Evolutionary conservation across 2,329 filamentous ascomycete species (phyloP).

Genomic region (Penicillium vulpinum): DNA sequence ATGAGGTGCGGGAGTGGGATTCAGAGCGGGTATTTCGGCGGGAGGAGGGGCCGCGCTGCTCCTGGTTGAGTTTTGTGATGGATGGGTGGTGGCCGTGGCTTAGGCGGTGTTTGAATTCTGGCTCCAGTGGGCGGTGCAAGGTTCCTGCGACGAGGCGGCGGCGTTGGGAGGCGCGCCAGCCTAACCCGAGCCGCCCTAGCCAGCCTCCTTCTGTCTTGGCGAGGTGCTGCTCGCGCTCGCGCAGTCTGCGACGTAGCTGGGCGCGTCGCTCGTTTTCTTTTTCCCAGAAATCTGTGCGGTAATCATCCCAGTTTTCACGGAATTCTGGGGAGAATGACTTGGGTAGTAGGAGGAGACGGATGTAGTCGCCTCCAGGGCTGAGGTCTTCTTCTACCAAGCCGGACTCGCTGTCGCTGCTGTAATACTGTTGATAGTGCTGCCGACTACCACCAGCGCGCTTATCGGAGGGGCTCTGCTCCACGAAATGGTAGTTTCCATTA

Average conservation of each 20-base stretch:
- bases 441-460: conserved; percentile 39
- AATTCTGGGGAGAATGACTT: conserved; percentile 96
- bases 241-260: conserved; percentile 68
- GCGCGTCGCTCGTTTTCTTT: conserved; percentile 87
- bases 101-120: conserved; percentile 28
- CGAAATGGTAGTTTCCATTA: conserved; percentile 71
- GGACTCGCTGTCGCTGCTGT: conserved; percentile 61
- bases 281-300: conserved; percentile 94
- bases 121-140: conserved; percentile 28
- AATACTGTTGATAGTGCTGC: conserved; percentile 36
- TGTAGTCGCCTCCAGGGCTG: conserved; percentile 82
- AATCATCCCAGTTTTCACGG: conserved; percentile 94
- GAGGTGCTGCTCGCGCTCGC: conserved; percentile 66
- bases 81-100: conserved; percentile 31
- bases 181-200: conserved; percentile 81
- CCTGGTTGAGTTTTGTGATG: conserved; percentile 30
- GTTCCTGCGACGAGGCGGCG: conserved; percentile 33
- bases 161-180: conserved; percentile 36
- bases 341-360: conserved; percentile 84
- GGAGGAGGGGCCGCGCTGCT: conserved; percentile 28
- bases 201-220: conserved; percentile 69
- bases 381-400: conserved; percentile 80
- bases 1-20: conserved; percentile 44
- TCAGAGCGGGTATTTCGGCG: conserved; percentile 40
- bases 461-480: conserved; percentile 59